Evolutionary conservation across 2,329 filamentous ascomycete genomes (phyloP), one percentile per base, ranked within the genome.

Genomic region (Periconia sp.): DNA sequence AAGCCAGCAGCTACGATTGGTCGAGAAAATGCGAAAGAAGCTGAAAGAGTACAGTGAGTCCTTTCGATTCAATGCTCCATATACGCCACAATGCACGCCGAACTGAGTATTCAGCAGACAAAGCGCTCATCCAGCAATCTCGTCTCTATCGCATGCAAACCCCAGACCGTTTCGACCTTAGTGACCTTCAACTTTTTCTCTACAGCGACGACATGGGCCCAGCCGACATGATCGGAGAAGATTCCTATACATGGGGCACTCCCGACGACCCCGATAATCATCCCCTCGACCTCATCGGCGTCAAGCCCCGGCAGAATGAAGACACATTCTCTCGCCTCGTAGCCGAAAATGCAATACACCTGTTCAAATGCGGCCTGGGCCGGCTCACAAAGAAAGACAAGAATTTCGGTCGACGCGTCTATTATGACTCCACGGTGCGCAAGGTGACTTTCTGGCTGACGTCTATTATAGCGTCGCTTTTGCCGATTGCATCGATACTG

Each of bases 401-500:
- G 0, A 2, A 26, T 41, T 36, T 48, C 33, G 48, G 52, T 6
- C 23, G 25, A 3, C n/a, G 40, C 12, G 31, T 45, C n/a, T 49
- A 43, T 31, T 32, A 53, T 9, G 55, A 57, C 32, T 40, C 19
- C 1, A 45, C 43, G 2, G 34, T 60, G 2, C 44, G 52, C 17
- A 44, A 39, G 4, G 38, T 54, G 0, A 63, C 56, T 1, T 54
- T 44, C 18, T 59, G 48, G 50, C 30, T 59, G 3, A 59, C 41
- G 0, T 52, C 36, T 11, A 50, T 58, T 3, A 4, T 63, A 1
- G 61, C 59, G 5, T 54, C 57, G 0, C 25, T 61, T 3, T 32
- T 63, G 1, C 56, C 57, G 2, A 53, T 64, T 13, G 40, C 47
- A 2, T 59, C 53, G 0, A 64, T 65, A 4, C 25, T 47, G 1